phyloP scores from a whole-genome alignment of 2,329 filamentous ascomycete genomes.

The Cladosporium sp. region DNA sequence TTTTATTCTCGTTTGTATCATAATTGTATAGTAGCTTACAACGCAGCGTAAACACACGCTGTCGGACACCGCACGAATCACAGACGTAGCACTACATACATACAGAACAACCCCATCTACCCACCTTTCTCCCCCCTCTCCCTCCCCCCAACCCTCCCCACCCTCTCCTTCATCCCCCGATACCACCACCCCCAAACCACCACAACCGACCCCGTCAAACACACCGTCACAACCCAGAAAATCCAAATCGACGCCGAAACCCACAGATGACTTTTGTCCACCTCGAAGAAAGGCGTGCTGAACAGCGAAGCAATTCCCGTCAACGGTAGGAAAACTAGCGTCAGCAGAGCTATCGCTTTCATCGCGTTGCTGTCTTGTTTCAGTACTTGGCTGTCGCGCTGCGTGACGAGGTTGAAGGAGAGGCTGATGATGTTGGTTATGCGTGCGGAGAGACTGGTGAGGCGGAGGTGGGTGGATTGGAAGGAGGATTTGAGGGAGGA shows the following conservation, averaged over 20 bases:
- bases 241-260: conserved; percentile 20
- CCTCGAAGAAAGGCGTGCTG: conserved; percentile 21
- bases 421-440: conserved; percentile 42
- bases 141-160: background rate
- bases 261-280: background rate
- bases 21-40: background rate
- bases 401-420: conserved; percentile 42
- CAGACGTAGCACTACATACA: background rate
- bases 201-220: conserved; percentile 16
- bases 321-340: conserved; percentile 40
- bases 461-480: conserved; percentile 37
- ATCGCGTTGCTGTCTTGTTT: conserved; percentile 40
- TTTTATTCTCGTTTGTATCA: background rate
- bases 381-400: conserved; percentile 40
- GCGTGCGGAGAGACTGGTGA: conserved; percentile 39
- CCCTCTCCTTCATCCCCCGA: background rate
- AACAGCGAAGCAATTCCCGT: conserved; percentile 22
- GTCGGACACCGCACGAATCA: background rate
- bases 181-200: conserved; percentile 18
- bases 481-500: conserved; percentile 37
- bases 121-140: background rate
- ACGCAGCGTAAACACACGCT: background rate
- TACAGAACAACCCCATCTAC: background rate
- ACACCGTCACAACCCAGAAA: conserved; percentile 22
- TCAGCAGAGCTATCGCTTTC: conserved; percentile 43